A percentile compares a stretch with the other conserved stretches of the same genome.
Conservation (phyloP, 306 rosid species). For the Calophaca sinica region DNA sequence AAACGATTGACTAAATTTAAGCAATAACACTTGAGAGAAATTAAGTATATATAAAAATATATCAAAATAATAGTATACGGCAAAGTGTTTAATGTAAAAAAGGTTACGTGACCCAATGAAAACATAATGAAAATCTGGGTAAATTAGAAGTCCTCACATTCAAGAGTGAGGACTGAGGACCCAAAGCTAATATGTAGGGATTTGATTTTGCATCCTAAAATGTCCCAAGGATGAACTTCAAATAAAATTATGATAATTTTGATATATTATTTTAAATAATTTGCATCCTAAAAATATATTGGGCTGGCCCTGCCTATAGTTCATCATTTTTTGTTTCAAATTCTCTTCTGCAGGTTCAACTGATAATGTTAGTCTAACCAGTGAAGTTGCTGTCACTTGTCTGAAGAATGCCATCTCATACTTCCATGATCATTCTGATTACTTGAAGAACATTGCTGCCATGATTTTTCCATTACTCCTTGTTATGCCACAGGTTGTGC, state of each 20-base stretch:
- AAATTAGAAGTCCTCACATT: not conserved
- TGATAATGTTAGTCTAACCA: conserved; percentile 58
- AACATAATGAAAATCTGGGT: not conserved
- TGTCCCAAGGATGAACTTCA: not conserved
- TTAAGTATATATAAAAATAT: no score
- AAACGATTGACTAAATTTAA: not conserved
- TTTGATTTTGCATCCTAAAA: not conserved
- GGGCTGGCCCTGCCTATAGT: not conserved
- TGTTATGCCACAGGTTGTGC: conserved; percentile 74
- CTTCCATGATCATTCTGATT: conserved; percentile 47
- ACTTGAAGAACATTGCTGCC: conserved; percentile 57
- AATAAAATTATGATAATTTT: no score
- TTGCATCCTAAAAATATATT: not conserved
- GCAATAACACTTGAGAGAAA: not conserved
- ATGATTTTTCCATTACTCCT: conserved; percentile 81
- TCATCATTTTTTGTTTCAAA: not conserved
- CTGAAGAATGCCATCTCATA: conserved; percentile 60
- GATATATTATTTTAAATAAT: no score
- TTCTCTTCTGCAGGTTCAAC: conserved; percentile 62
- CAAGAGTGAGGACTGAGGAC: not conserved
- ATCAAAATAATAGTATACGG: not conserved
- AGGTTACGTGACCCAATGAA: not conserved
- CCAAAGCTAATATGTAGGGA: not conserved
- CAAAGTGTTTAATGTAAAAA: not conserved
- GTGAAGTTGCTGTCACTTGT: conserved; percentile 71